phyloP scores from a whole-genome alignment of 441 rosid genomes.

The Jatropha podagrica region DNA sequence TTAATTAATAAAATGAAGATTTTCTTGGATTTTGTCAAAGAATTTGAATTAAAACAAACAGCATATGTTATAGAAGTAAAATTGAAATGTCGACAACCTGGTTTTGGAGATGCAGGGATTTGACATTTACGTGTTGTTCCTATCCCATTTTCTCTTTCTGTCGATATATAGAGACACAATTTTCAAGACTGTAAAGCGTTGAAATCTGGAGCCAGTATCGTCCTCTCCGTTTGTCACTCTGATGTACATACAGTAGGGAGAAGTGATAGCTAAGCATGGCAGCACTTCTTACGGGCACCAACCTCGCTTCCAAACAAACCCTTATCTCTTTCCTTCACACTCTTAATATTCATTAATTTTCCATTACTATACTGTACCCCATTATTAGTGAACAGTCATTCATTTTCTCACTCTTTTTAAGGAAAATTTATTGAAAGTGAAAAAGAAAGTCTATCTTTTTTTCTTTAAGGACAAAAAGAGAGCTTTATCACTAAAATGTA shows the following conservation, averaged over 20 bases:
- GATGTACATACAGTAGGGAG: constrained; percentile 48
- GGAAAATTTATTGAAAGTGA: no score
- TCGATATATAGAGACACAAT: constrained; percentile 44
- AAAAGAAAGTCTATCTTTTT: no score
- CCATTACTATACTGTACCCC: no score
- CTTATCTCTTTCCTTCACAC: background rate
- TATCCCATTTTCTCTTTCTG: constrained; percentile 33
- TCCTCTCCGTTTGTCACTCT: constrained; percentile 88
- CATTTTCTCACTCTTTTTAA: no score
- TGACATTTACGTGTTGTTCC: constrained; percentile 66
- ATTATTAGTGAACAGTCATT: no score
- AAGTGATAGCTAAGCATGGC: constrained; percentile 43
- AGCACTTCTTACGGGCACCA: constrained; percentile 75
- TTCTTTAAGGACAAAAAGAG: no score
- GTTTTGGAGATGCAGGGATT: constrained; percentile 42
- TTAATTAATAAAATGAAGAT: background rate
- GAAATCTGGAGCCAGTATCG: constrained; percentile 82
- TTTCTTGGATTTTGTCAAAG: background rate
- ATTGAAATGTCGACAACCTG: constrained; percentile 33
- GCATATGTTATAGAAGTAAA: background rate
- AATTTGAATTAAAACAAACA: background rate
- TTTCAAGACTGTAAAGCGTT: constrained; percentile 58
- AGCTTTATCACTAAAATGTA: no score
- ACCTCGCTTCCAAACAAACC: constrained; percentile 25
- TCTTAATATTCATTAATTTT: background rate